Base-by-base conservation (phyloP, 352 stramenopile genomes). In the Pythium guiyangense region DNA sequence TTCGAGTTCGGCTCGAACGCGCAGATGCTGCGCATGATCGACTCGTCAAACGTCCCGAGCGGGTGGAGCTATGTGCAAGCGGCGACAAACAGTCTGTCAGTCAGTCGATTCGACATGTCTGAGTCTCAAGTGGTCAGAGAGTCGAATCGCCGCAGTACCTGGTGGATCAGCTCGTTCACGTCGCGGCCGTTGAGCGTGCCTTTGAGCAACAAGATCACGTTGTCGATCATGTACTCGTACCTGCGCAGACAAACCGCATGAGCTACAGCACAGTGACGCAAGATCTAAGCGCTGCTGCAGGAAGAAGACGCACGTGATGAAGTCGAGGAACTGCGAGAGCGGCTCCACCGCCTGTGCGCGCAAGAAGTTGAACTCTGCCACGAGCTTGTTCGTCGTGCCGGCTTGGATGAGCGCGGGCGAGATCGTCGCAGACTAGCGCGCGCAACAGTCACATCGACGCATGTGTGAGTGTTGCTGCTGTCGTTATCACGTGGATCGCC, bases 221-320 rank as follows among this genome's bases (percentile, higher is more conserved):
- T 99, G 72, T 99, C 97, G 73, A 99, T 99, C 97, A 99, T 99
- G 82, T 99, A 99, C 79, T 99, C 97, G 80, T 84, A 91, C 67
- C 77, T 96, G 78, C 44, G 67, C 9, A 46, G 18, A 49, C 26
- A 15, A 9, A 25, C 20, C 4, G 27, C 35, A 27, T 40, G 17
- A 47, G 31, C 17, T n/a, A 18, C 22, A 11, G 58, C 31, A 9
- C 31, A 12, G 6, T 11, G 4, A 9, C 9, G 12, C 6, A 37
- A 11, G 31, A 9, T 1, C 31, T 1, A 37, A 37, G 31, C 31
- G 34, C 15, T n/a, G 18, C 20, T n/a, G n/a, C n/a, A n/a, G n/a
- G n/a, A 39, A 20, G 15, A 14, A 6, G 6, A 73, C 76, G 69
- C 91, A 99, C 58, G 94, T 98, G 77, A 99, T 99, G 73, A 98